phyloP scores from a whole-genome alignment of 2,329 filamentous ascomycete species.

The Botryotinia globosa region DNA sequence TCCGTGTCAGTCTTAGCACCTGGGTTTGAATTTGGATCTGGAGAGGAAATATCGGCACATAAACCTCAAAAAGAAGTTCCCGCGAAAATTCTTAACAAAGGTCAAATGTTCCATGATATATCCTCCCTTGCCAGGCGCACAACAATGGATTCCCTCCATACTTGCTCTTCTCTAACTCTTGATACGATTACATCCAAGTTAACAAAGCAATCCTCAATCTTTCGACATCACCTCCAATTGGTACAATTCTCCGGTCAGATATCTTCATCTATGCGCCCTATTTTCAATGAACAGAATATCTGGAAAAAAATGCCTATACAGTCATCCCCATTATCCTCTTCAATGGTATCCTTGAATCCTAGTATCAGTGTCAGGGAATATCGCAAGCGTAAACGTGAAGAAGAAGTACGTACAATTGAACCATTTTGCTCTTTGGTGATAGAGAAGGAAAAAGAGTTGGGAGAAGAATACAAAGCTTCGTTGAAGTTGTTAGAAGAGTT shows the following conservation, averaged over 20 bases:
- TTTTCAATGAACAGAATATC: background rate
- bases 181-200: background rate
- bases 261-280: background rate
- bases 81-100: no score
- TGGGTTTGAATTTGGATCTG: background rate
- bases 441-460: background rate
- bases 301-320: background rate
- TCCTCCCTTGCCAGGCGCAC: no score
- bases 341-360: background rate
- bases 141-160: background rate
- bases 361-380: background rate
- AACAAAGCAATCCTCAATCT: background rate
- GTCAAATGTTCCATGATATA: no score
- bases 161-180: background rate
- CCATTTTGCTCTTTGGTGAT: background rate
- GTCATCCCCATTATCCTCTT: background rate
- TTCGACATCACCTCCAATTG: background rate
- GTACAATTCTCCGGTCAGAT: background rate
- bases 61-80: no score
- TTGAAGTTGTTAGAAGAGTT: background rate
- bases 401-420: background rate
- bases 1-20: background rate
- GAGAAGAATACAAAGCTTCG: background rate
- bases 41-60: background rate
- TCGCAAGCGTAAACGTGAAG: background rate